These are phyloP conservation scores for Heliamphora pulchella DNA, from an alignment of 179 eudicot genomes.

Conservation along the genomic window DNA sequence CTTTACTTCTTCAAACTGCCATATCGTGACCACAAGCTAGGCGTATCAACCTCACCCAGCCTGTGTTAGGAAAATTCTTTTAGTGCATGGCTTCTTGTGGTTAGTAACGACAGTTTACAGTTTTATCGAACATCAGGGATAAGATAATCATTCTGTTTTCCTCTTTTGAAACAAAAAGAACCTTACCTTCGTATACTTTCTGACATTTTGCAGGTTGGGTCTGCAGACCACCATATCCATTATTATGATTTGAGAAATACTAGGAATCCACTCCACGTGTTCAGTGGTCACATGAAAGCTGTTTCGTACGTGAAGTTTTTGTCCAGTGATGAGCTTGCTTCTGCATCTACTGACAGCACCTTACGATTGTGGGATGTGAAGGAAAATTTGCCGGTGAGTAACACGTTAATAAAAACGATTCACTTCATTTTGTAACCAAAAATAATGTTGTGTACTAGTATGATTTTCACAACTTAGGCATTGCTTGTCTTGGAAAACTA, in stretches of 20 bases:
- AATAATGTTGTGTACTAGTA: neutral
- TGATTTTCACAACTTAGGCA: neutral
- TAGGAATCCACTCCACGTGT: constrained; percentile 54
- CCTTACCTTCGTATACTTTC: neutral
- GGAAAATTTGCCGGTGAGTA: constrained; percentile 50
- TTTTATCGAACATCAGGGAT: neutral
- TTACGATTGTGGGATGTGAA: constrained; percentile 71
- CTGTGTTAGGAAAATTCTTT: neutral
- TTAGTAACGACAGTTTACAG: neutral
- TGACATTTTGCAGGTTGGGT: constrained; percentile 56
- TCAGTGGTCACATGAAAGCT: constrained; percentile 62
- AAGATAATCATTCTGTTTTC: neutral
- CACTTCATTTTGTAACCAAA: neutral
- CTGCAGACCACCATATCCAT: constrained; percentile 70
- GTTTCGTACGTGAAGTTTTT: constrained; percentile 70
- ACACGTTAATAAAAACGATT: neutral
- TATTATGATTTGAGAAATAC: constrained; percentile 62
- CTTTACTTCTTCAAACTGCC: neutral
- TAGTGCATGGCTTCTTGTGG: neutral
- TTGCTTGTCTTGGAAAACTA: neutral
- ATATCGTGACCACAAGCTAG: neutral
- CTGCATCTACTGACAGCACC: constrained; percentile 75
- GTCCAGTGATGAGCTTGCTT: constrained; percentile 64
- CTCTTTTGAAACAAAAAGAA: neutral
- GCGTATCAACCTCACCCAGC: neutral